Evolutionary conservation across 129 eudicot species (phyloP).

Genomic region (Deinandra increscens): DNA sequence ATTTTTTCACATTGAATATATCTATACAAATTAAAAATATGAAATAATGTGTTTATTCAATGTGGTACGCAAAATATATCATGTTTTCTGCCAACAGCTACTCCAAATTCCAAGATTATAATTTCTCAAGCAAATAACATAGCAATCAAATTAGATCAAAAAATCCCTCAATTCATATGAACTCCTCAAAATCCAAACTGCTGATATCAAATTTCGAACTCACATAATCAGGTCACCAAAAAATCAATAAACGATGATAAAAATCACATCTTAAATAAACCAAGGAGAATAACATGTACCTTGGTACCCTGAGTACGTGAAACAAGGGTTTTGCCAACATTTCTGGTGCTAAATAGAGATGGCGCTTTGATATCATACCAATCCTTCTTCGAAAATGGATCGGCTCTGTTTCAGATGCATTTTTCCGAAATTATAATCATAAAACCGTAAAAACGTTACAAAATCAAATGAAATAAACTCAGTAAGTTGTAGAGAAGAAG

Average conservation of each 20-base stretch:
- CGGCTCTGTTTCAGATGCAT: slow-evolving; percentile 34
- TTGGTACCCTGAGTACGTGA: slow-evolving; percentile 92
- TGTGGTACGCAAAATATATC: too few species aligned
- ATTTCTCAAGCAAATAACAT: too few species aligned
- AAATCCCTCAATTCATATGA: background rate
- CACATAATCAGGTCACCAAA: too few species aligned
- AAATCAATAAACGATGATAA: background rate
- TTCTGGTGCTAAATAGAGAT: slow-evolving; percentile 50
- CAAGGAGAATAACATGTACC: slow-evolving; percentile 27
- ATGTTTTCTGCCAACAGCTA: too few species aligned
- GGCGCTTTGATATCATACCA: slow-evolving; percentile 90
- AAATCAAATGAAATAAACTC: background rate
- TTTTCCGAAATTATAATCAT: background rate
- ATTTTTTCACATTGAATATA: too few species aligned
- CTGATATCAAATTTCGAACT: background rate
- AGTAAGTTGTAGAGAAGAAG: background rate
- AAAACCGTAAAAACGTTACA: background rate
- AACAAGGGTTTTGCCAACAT: slow-evolving; percentile 75
- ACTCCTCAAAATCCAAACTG: background rate
- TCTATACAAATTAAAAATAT: background rate
- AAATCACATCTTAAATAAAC: background rate
- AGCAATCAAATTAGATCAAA: background rate
- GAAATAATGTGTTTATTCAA: too few species aligned
- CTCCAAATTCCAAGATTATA: too few species aligned
- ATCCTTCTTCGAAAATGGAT: slow-evolving; percentile 85